Percentiles rank a stretch among this genome's conserved stretches.
Conservation (phyloP, 306 rosid genomes). For the Citrullus amarus region DNA sequence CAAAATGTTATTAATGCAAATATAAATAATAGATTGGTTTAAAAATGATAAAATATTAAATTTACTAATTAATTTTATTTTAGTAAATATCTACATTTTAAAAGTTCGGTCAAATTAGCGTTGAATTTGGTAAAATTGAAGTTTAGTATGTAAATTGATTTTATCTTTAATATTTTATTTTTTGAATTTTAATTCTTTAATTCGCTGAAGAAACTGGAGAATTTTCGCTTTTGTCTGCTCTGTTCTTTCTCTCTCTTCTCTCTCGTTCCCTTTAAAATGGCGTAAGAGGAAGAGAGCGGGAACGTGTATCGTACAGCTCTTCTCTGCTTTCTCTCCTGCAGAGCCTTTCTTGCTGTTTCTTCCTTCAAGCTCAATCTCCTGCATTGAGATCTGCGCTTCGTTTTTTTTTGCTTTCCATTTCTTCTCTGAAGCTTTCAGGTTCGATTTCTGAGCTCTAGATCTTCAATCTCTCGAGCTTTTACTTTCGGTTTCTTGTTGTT, state of each 20-base stretch:
- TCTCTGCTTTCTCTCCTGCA: slow-evolving; percentile 16
- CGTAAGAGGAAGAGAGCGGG: slow-evolving; percentile 32
- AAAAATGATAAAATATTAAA: too few relatives aligned
- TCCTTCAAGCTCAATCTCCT: not conserved
- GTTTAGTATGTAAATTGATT: too few relatives aligned
- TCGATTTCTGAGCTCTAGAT: slow-evolving; percentile 6
- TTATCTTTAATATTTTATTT: too few relatives aligned
- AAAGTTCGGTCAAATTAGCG: too few relatives aligned
- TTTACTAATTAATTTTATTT: too few relatives aligned
- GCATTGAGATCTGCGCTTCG: slow-evolving; percentile 32
- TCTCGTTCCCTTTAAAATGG: slow-evolving; percentile 17
- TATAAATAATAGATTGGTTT: too few relatives aligned
- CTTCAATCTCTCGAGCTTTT: slow-evolving; percentile 10
- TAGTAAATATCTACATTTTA: too few relatives aligned
- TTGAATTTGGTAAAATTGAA: too few relatives aligned
- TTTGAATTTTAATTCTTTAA: not conserved
- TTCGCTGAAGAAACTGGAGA: not conserved
- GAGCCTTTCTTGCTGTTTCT: slow-evolving; percentile 6
- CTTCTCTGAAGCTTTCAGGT: slow-evolving; percentile 6
- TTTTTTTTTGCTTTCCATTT: not conserved
- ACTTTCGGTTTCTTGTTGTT: not conserved
- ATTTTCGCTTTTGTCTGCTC: not conserved
- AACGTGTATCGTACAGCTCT: slow-evolving; percentile 25
- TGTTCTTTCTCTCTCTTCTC: not conserved
- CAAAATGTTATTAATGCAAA: too few relatives aligned